These are phyloP conservation scores for rapeseed (Brassica napus) DNA, from an alignment of 345 rosid species.

Conservation along the genomic window Da-Ae NC_063435.1:18496501-18497000, in stretches of 20 bases:
- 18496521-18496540: neutral
- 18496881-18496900: conserved; percentile 72
- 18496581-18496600: neutral
- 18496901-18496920: conserved; percentile 70
- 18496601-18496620: neutral
- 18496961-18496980: conserved; percentile 20
- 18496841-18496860: conserved; percentile 73
- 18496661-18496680: neutral
- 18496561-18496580: neutral
- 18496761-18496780: conserved; percentile 90
- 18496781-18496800: conserved; percentile 89
- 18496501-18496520: neutral
- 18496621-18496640: neutral
- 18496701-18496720: conserved; percentile 25
- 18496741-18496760: conserved; percentile 98
- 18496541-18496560: neutral
- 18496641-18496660: neutral
- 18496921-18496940: conserved; percentile 93
- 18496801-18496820: conserved; percentile 96
- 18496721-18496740: conserved; percentile 31
- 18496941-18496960: conserved; percentile 60
- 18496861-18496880: conserved; percentile 85
- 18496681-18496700: conserved; percentile 19
- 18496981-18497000: conserved; percentile 31
- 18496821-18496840: conserved; percentile 85